Base-by-base conservation (phyloP, 768 basidiomycete genomes). In the Tubosaeta brunneosetosa region DNA sequence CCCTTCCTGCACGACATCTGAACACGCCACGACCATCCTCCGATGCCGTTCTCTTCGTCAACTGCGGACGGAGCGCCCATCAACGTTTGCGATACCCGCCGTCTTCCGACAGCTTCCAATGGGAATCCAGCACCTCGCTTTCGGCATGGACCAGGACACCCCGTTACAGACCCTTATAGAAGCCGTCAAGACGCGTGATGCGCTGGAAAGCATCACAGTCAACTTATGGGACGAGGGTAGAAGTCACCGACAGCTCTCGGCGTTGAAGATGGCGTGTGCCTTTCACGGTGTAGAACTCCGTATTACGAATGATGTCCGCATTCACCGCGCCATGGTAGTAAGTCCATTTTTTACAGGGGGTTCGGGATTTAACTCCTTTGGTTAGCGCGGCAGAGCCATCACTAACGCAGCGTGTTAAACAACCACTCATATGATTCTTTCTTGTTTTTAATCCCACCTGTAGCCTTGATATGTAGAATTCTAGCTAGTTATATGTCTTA, bases 201-300 rank as follows among this genome's bases (percentile, higher is more conserved):
- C 70, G 7, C 62, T 88, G 47, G 71, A 73, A 49, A 69, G 69
- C 36, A 65, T 89, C 33, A 81, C 78, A 10, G 67, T 84, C 41
- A 77, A 82, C 50, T 40, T 83, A 37, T 82, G 81, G 76, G 70
- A 74, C 38, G 76, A 76, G 36, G 80, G 81, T 3, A 68, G 76
- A 42, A 63, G 59, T 12, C 79, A 86, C 50, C 69, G 75, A 36
- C 73, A 78, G 56, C 72, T 85, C 32, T 60, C 79, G 22, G 71
- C 73, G 36, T 69, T 90, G 54, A 81, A 77, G 68, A 82, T 85
- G 58, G 78, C 77, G 4, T 90, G 87, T 66, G 84, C 82, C 14
- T 74, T 75, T 59, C 74, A 75, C 54, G 85, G 85, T 44, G 73
- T 88, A 42, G 77, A 77, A 27, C 64, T 88, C 57, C 66, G 68